Base-by-base conservation (phyloP, 1,284 basidiomycete species). In the Retiboletus flavoniger region DNA sequence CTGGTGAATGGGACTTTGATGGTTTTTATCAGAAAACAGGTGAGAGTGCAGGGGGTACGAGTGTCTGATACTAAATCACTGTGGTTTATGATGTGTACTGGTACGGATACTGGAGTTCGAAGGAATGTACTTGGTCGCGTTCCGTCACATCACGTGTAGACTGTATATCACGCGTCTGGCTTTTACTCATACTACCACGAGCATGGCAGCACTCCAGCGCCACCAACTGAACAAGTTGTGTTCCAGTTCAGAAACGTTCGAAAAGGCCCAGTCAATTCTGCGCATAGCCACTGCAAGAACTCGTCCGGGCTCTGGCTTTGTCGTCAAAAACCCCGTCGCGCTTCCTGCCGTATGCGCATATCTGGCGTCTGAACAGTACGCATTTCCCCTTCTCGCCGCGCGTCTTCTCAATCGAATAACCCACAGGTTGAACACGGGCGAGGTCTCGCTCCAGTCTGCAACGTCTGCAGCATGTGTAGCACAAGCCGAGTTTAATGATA, bases 331-430 rank as follows among this genome's bases (percentile, higher is more conserved):
- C 44, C 32, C 63, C 4, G 52, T 54, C 35, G 63, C 56, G 14
- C 58, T 69, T 7, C 64, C 66, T 3, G 60, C 68, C 6, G 46
- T 69, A 19, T 70, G 68, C 54, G 68, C 69, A 29, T 69, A 69
- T 50, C 46, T 69, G 5, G 67, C 69, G 4, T 71, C 69, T 6
- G 58, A 69, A 59, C 56, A 58, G 67, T 69, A 45, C 54, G 66
- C 47, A 41, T 44, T 31, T 41, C n/a, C 16, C 17, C 2, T 39
- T 44, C 9, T 53, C 21, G 1, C 1, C 2, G 0, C 8, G 9
- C 14, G 9, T n/a, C 3, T 36, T 36, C 10, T 45, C 21, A 31
- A 9, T 21, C 3, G 16, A 19, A 34, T 4, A 2, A 7, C 2
- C 16, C 5, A 34, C 43, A 69, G 69, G 21, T 35, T 69, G 21